A percentile compares a stretch with the other conserved stretches of the same genome.
Conservation (phyloP, 2,329 filamentous ascomycete species). For the Tolypocladium tropicale region DNA sequence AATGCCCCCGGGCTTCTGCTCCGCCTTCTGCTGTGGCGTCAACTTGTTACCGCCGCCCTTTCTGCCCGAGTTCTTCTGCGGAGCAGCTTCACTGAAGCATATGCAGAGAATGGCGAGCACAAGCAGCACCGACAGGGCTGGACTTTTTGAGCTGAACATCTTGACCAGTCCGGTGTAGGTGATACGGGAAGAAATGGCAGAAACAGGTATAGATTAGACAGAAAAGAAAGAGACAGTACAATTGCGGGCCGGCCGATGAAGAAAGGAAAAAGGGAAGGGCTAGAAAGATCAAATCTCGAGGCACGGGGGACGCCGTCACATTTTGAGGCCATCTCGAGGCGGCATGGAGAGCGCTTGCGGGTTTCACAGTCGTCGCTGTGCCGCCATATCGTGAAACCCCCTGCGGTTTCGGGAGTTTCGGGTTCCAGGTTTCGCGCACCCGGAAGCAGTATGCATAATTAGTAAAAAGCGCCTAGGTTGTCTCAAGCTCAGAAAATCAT, state of each 20-base stretch:
- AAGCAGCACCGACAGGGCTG: background rate
- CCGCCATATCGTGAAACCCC: background rate
- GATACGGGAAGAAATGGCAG: background rate
- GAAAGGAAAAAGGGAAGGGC: background rate
- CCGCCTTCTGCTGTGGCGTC: conserved; percentile 5
- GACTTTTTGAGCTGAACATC: background rate
- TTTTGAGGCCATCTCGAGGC: background rate
- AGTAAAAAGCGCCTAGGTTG: too few species aligned
- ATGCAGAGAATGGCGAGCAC: background rate
- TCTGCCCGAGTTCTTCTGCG: conserved; percentile 1
- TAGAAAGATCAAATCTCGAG: background rate
- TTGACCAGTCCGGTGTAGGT: background rate
- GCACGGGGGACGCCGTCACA: background rate
- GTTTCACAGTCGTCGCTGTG: background rate
- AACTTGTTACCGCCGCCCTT: background rate
- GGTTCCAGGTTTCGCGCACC: background rate
- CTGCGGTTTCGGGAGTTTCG: background rate
- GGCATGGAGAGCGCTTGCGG: background rate
- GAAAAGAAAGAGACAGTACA: background rate
- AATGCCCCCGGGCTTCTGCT: conserved; percentile 20
- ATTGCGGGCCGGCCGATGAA: background rate
- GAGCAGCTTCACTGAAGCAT: background rate
- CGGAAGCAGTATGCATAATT: too few species aligned
- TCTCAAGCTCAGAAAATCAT: too few species aligned
- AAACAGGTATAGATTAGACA: background rate